These are phyloP conservation scores for Camelina neglecta DNA, from an alignment of 345 rosid species.

Conservation along the genomic window DNA sequence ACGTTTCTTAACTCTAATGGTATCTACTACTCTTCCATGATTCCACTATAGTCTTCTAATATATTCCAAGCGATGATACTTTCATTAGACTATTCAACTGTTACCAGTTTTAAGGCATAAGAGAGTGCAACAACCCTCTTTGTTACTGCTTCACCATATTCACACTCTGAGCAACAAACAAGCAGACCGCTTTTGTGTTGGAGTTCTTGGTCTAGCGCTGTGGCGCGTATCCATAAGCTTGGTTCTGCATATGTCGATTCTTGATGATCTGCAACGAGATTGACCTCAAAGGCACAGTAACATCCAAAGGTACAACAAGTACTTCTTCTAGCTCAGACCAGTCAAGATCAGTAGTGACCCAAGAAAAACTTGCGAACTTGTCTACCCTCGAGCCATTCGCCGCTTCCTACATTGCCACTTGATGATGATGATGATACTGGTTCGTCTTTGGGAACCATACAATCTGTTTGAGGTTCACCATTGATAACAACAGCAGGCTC, in stretches of 20 bases:
- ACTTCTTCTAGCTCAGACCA: conserved; percentile 73
- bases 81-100: neutral
- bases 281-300: conserved; percentile 65
- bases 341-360: conserved; percentile 65
- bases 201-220: conserved; percentile 20
- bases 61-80: conserved; percentile 9
- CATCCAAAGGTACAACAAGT: conserved; percentile 66
- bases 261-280: conserved; percentile 56
- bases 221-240: conserved; percentile 3
- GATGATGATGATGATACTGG: conserved; percentile 35
- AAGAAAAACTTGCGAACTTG: conserved; percentile 67
- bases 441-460: conserved; percentile 28
- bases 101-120: neutral
- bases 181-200: neutral
- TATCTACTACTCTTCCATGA: neutral
- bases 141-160: conserved; percentile 11
- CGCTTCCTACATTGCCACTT: conserved; percentile 49
- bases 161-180: neutral
- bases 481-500: conserved; percentile 84
- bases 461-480: conserved; percentile 47
- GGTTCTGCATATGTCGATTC: conserved; percentile 45
- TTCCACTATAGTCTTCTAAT: neutral
- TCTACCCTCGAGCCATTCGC: conserved; percentile 92
- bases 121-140: conserved; percentile 1
- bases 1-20: neutral